Base-by-base conservation (phyloP, 2,329 filamentous ascomycete genomes). In the Fusarium sp. region DNA sequence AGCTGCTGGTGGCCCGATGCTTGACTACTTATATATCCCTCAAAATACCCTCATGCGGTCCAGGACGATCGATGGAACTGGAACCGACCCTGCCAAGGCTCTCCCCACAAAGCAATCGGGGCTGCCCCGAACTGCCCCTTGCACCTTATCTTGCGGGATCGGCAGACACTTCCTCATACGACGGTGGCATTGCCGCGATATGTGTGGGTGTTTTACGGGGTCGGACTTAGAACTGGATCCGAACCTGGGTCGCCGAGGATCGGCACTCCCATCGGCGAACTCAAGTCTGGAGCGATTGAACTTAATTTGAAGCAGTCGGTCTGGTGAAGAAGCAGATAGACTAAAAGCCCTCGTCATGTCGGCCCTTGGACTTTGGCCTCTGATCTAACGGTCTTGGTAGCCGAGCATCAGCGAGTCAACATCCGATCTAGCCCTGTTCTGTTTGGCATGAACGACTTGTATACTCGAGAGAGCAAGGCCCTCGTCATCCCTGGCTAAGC, bases 121-220 rank as follows among this genome's bases (percentile, higher is more conserved):
- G 15, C 19, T 13, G 10, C n/a, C 32, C 21, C n/a, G n/a, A 49
- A n/a, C 13, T 41, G 23, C 9, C 44, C 23, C 23, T 25, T 25
- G 23, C 8, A 25, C 23, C 43, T 36, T 27, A 43, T 13, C 27
- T 35, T 13, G 29, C 42, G 42, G 41, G 11, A 61, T 53, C 14
- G 7, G n/a, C 56, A 19, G 21, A 36, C 9, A 19, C 42, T 48
- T 19, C 19, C 19, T 19, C 42, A 38, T 44, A 36, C 32, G 21
- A 32, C 42, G 42, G 56, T 57, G 57, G 51, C 56, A 64, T 50
- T 42, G 42, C 19, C 35, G 27, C 38, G 39, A 11, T 32, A 14
- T 11, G 6, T 11, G 6, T 10, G 11, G 31, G 31, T 33, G 14
- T 31, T 17, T 15, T 14, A 21, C 4, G 9, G 6, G 2, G 29